Conservation (phyloP, 1,139 yeast species). For the Nematodospora anomalae region DNA sequence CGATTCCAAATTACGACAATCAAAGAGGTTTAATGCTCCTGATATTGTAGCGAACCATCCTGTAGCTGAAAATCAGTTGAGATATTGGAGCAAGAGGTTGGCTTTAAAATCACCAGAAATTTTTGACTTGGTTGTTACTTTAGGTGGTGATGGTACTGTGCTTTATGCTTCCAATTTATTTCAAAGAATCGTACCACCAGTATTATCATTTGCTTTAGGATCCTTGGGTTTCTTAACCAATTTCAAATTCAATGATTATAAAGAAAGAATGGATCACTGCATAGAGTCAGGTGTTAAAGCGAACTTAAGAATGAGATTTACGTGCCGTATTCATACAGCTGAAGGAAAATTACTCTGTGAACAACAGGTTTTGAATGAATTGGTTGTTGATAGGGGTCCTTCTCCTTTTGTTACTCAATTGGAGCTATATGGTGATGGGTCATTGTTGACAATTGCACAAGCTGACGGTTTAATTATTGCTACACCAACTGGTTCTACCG, state of each 20-base stretch:
- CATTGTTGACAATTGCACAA: constrained; percentile 78
- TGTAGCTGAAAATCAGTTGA: constrained; percentile 42
- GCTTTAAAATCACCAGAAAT: constrained; percentile 56
- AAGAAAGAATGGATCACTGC: constrained; percentile 54
- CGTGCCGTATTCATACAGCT: constrained; percentile 61
- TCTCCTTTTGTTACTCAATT: constrained; percentile 83
- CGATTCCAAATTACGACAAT: constrained; percentile 59
- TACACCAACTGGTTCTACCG: constrained; percentile 92
- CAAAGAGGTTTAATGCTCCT: constrained; percentile 60
- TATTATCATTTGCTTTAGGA: constrained; percentile 78
- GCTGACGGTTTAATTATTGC: constrained; percentile 89
- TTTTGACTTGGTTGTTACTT: constrained; percentile 74
- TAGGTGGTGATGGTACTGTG: constrained; percentile 93
- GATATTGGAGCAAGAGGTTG: constrained; percentile 67
- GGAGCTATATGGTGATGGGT: constrained; percentile 80
- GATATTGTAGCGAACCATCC: constrained; percentile 42
- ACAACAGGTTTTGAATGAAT: constrained; percentile 79
- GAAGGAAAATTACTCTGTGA: constrained; percentile 64
- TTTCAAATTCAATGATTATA: constrained; percentile 70
- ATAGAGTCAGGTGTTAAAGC: constrained; percentile 73
- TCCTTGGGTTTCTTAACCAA: constrained; percentile 81
- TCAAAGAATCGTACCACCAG: constrained; percentile 83
- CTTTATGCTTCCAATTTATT: constrained; percentile 75
- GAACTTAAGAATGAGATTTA: constrained; percentile 76
- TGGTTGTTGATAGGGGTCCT: constrained; percentile 86